These are phyloP conservation scores for Deinandra increscens DNA, from an alignment of 129 eudicot genomes.

Conservation along the genomic window DNA sequence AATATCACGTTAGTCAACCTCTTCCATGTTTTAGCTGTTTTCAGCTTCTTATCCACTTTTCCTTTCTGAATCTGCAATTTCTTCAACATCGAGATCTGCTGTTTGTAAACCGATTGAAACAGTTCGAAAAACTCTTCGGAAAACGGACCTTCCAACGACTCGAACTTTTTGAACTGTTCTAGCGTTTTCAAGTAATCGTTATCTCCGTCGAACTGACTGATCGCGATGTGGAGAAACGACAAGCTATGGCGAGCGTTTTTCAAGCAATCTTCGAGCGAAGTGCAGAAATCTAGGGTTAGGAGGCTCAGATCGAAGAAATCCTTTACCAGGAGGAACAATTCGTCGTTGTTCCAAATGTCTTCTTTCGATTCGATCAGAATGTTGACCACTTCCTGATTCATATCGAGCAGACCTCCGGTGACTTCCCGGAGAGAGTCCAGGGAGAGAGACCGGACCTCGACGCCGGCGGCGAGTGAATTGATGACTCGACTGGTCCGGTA, in stretches of 20 bases:
- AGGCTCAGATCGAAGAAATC: slow-evolving; percentile 64
- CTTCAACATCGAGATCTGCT: slow-evolving; percentile 46
- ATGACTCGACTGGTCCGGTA: slow-evolving; percentile 55
- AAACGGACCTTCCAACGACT: slow-evolving; percentile 45
- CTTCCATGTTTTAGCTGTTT: slow-evolving; percentile 54
- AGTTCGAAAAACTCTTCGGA: slow-evolving; percentile 43
- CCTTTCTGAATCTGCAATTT: slow-evolving; percentile 45
- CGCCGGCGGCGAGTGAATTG: slow-evolving; percentile 55
- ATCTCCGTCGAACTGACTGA: slow-evolving; percentile 43
- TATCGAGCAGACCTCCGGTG: slow-evolving; percentile 53
- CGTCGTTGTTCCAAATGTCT: slow-evolving; percentile 62
- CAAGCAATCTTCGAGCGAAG: slow-evolving; percentile 46
- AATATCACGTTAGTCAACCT: slow-evolving; percentile 58
- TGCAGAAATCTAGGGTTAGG: slow-evolving; percentile 54
- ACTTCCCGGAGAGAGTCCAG: slow-evolving; percentile 63
- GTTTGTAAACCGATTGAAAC: slow-evolving; percentile 46
- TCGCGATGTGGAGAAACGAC: slow-evolving; percentile 40
- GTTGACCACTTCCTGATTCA: slow-evolving; percentile 63
- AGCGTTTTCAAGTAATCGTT: slow-evolving; percentile 35
- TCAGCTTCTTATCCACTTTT: slow-evolving; percentile 51
- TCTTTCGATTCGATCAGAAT: slow-evolving; percentile 47
- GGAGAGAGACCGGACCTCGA: slow-evolving; percentile 58
- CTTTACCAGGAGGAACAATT: slow-evolving; percentile 52
- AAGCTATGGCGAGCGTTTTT: slow-evolving; percentile 57
- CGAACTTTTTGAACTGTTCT: slow-evolving; percentile 49